Percentiles rank a stretch among this genome's conserved stretches.
These are phyloP conservation scores for Ciborinia camelliae DNA, from an alignment of 2,329 filamentous ascomycete species.

Conservation along the genomic window DNA sequence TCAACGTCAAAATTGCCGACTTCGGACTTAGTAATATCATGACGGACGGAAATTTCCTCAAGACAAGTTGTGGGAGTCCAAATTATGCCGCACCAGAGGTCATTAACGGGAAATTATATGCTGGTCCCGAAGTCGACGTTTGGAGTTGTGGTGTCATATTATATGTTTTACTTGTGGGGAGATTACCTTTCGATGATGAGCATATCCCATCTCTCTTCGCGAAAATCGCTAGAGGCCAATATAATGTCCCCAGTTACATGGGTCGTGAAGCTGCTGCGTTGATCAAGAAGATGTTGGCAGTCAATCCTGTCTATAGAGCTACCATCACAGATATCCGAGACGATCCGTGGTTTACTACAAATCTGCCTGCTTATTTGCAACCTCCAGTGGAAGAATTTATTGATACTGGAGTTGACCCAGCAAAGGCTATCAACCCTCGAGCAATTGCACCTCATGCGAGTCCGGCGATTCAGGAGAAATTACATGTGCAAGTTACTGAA, in stretches of 20 bases:
- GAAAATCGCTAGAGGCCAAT: conserved; percentile 93
- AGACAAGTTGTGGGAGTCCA: conserved; percentile 95
- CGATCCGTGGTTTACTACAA: conserved; percentile 90
- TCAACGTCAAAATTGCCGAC: conserved; percentile 99
- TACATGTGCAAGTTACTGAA: conserved; percentile 88
- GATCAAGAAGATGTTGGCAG: conserved; percentile 91
- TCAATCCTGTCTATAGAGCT: conserved; percentile 90
- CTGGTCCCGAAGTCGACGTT: conserved; percentile 95
- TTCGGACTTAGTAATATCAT: conserved; percentile 99
- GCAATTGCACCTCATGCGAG: conserved; percentile 78
- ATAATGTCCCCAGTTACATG: conserved; percentile 88
- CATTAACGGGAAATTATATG: conserved; percentile 95
- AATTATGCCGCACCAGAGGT: conserved; percentile 98
- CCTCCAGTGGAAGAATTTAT: conserved; percentile 88
- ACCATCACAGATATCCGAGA: conserved; percentile 90
- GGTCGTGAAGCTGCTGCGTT: conserved; percentile 75
- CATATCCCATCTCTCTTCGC: conserved; percentile 97
- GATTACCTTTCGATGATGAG: conserved; percentile 94
- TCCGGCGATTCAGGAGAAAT: conserved; percentile 75
- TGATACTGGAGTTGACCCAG: conserved; percentile 90
- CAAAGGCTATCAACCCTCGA: conserved; percentile 81
- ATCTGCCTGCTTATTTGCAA: conserved; percentile 81
- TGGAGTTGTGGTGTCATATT: conserved; percentile 96
- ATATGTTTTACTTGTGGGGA: conserved; percentile 75
- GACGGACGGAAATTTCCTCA: conserved; percentile 98